Evolutionary conservation across 129 eudicot genomes (phyloP).

Genomic region (Tagetes patula): DNA sequence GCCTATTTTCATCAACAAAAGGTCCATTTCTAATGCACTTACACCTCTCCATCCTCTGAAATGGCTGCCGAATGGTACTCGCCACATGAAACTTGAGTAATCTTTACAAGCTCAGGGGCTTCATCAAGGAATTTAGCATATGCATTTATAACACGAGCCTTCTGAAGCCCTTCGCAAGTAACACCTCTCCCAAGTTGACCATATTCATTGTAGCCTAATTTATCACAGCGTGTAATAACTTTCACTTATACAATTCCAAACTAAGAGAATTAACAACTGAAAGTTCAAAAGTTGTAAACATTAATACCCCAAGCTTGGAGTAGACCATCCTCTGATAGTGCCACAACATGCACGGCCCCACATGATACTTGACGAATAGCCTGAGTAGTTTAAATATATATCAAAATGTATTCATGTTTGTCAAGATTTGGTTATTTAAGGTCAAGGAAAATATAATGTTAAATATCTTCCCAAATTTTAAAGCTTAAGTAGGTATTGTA

Average conservation of each 20-base stretch:
- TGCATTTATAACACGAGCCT: constrained; percentile 71
- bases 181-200: constrained; percentile 99
- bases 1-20: constrained; percentile 44
- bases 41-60: constrained; percentile 95
- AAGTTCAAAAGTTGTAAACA: neutral
- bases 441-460: neutral
- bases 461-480: neutral
- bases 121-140: constrained; percentile 91
- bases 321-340: constrained; percentile 89
- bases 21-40: constrained; percentile 62
- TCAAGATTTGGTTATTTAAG: constrained; percentile 10
- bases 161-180: constrained; percentile 95
- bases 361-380: constrained; percentile 87
- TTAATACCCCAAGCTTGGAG: constrained; percentile 96
- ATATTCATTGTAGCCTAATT: constrained; percentile 94
- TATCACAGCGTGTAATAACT: constrained; percentile 42
- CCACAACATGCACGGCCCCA: constrained; percentile 89
- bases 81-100: constrained; percentile 88
- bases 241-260: constrained; percentile 4
- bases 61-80: constrained; percentile 98
- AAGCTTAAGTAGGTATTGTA: neutral
- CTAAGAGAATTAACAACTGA: neutral
- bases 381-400: constrained; percentile 34
- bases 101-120: constrained; percentile 96
- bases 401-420: constrained; percentile 15